Evolutionary conservation across 768 basidiomycete genomes (phyloP).

Genomic region (Trichaptum fuscoviolaceum): DNA sequence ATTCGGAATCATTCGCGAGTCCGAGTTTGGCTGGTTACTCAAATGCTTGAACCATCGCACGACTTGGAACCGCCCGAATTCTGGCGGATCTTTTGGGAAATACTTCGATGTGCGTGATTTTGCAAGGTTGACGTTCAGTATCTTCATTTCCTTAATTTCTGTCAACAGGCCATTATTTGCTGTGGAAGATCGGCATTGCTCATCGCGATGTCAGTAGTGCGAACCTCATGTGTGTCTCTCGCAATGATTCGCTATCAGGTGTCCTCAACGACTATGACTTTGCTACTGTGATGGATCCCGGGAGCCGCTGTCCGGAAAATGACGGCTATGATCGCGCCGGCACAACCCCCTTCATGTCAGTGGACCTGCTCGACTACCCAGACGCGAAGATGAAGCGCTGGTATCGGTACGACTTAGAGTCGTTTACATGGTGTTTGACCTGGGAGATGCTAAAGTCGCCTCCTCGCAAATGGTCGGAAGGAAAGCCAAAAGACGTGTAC

Average conservation of each 20-base stretch:
- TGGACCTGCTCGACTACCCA: conserved; percentile 20
- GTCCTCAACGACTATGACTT: conserved; percentile 29
- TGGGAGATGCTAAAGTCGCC: conserved; percentile 9
- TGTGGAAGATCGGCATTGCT: conserved; percentile 22
- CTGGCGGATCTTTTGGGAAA: too few relatives aligned
- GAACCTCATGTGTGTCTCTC: conserved; percentile 26
- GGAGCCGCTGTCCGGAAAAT: too few relatives aligned
- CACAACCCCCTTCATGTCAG: conserved; percentile 29
- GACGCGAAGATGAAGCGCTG: conserved; percentile 14
- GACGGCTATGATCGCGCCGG: conserved; percentile 18
- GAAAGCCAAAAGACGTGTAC: too few relatives aligned
- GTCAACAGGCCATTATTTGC: conserved; percentile 20
- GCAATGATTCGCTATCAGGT: conserved; percentile 10
- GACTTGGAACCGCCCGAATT: too few relatives aligned
- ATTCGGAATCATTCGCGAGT: too few relatives aligned
- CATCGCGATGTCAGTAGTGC: conserved; percentile 27
- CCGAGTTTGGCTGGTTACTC: too few relatives aligned
- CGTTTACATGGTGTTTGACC: conserved; percentile 26
- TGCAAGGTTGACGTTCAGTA: too few relatives aligned
- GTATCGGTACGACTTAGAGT: conserved; percentile 29
- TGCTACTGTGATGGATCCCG: conserved; percentile 10
- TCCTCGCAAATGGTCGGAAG: too few relatives aligned
- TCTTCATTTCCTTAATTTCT: not conserved
- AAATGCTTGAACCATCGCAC: too few relatives aligned
- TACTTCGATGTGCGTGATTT: too few relatives aligned